Evolutionary conservation across 2,329 filamentous ascomycete genomes (phyloP).

Genomic region (Colletotrichum lentis): DNA sequence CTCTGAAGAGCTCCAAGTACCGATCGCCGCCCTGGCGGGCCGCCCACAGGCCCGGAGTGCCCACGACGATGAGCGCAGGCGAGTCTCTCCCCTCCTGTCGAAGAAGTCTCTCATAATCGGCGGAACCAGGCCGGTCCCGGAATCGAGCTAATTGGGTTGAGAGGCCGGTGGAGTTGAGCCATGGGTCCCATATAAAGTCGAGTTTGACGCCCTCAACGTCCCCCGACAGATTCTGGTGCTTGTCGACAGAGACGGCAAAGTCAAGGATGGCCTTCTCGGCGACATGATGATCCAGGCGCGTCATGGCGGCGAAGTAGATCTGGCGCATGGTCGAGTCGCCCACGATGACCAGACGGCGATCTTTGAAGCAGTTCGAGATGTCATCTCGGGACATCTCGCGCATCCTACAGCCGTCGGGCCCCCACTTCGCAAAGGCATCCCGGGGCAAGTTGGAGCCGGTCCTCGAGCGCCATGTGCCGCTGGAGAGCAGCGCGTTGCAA

Average conservation of each 20-base stretch:
- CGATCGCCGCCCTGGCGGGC: conserved; percentile 58
- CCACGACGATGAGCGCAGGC: conserved; percentile 60
- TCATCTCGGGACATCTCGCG: conserved; percentile 62
- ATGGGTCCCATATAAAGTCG: conserved; percentile 67
- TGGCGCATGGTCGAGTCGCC: conserved; percentile 69
- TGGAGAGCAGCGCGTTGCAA: conserved; percentile 60
- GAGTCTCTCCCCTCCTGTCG: conserved; percentile 37
- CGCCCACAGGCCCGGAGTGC: conserved; percentile 64
- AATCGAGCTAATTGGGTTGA: conserved; percentile 34
- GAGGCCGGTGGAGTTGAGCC: conserved; percentile 56
- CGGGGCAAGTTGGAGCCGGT: conserved; percentile 42
- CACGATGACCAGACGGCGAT: conserved; percentile 63
- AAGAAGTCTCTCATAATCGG: conserved; percentile 29
- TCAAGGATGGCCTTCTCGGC: conserved; percentile 33
- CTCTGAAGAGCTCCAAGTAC: conserved; percentile 55
- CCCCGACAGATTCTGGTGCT: conserved; percentile 30
- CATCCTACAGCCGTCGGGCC: conserved; percentile 67
- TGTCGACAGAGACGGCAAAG: conserved; percentile 32
- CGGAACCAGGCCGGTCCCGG: conserved; percentile 30
- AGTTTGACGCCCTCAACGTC: conserved; percentile 34
- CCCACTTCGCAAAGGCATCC: conserved; percentile 59
- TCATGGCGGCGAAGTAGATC: conserved; percentile 62
- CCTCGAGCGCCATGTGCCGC: conserved; percentile 59
- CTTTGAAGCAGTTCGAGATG: conserved; percentile 60
- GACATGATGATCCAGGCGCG: conserved; percentile 29